Evolutionary conservation across 2,329 filamentous ascomycete genomes (phyloP), one percentile per base, ranked within the genome.

Genomic region (Pseudogymnoascus sp.): DNA sequence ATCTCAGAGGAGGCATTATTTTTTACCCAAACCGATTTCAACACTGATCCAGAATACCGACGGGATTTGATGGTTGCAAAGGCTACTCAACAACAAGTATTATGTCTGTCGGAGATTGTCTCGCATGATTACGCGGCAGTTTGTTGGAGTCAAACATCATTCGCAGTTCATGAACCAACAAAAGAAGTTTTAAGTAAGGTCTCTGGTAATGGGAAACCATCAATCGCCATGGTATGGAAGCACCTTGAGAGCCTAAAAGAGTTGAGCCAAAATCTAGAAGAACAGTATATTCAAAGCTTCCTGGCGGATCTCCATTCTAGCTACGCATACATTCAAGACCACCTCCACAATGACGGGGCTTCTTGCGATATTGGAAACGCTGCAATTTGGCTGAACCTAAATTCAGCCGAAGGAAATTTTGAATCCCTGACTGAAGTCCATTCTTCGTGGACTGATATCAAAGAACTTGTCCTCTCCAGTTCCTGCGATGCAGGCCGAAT

Each of bases 321-420:
- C 2, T 71, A 71, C 33, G 49, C 60, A 9, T 65, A 69, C 16
- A 63, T 71, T 9, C 69, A 70, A 63, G 61, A 65, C 2, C 41
- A 65, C 7, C 28, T 67, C 1, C 23, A 59, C 9, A 38, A 61
- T 4, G 68, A 61, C 28, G 52, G 31, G 7, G 12, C 33, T 1
- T n/a, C 23, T 6, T 69, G 66, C 45, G 52, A 31, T 61, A 35
- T 63, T 23, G 7, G 35, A 37, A 37, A 37, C 35, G 2, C 35
- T 37, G 35, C 35, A 37, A 37, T 37, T 37, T 37, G 35, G 35
- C 35, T 37, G 35, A 37, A 37, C 35, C 14, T 37, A n/a, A 37
- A 37, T 37, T 37, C 35, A 37, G 35, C 35, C 35, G 35, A 37
- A 37, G 35, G 14, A 37, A 37, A 37, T n/a, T 5, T 37, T 1